These are phyloP conservation scores for Chaetomium olivaceum DNA, from an alignment of 2,329 filamentous ascomycete species.

Conservation along the genomic window DNA sequence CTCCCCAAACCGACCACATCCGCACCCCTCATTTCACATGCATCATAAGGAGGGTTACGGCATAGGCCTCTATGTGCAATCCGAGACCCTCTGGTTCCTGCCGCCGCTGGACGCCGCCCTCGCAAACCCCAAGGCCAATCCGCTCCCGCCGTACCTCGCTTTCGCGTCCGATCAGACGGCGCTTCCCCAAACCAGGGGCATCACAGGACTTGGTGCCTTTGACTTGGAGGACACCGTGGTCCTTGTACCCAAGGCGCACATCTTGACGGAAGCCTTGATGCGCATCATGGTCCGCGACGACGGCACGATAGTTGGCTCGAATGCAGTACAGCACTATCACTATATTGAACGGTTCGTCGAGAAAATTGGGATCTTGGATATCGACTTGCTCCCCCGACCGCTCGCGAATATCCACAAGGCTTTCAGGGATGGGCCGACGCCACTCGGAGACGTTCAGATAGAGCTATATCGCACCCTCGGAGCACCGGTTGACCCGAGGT, in stretches of 20 bases:
- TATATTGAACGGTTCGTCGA: not conserved
- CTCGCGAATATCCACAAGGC: not conserved
- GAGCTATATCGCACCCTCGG: not conserved
- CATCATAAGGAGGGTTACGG: not conserved
- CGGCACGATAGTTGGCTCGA: too few species aligned
- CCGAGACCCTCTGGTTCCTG: constrained; percentile 9
- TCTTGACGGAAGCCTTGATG: constrained; percentile 8
- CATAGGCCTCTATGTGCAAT: not conserved
- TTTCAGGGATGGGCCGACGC: not conserved
- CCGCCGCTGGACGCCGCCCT: not conserved
- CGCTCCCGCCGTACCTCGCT: constrained; percentile 8
- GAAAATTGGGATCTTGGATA: not conserved
- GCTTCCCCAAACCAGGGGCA: too few species aligned
- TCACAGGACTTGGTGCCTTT: too few species aligned
- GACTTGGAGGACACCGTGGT: not conserved
- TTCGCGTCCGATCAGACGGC: not conserved
- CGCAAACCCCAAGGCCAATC: not conserved
- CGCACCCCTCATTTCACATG: not conserved
- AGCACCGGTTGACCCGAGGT: not conserved
- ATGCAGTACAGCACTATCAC: not conserved
- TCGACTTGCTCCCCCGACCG: constrained; percentile 1
- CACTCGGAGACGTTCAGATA: not conserved
- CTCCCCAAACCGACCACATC: not conserved
- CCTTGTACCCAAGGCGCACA: constrained; percentile 8
- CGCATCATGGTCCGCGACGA: not conserved